Percentiles rank a stretch among this genome's conserved stretches.
Evolutionary conservation across 2,329 filamentous ascomycete species (phyloP).

Genomic region (Pseudopithomyces maydicus): DNA sequence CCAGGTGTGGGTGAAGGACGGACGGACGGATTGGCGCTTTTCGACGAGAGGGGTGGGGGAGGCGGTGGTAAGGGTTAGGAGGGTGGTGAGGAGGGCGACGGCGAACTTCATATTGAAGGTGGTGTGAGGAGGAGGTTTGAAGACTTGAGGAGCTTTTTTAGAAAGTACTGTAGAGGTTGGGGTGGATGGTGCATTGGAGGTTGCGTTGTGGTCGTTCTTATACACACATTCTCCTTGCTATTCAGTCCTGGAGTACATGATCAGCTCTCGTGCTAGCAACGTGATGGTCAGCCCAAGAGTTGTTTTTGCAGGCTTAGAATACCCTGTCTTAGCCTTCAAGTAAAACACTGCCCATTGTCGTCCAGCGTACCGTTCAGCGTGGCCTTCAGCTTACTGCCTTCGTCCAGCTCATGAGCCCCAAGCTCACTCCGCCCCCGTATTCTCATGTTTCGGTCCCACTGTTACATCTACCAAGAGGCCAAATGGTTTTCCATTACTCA

Average conservation of each 20-base stretch:
- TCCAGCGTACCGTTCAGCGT: not conserved
- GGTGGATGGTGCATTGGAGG: not conserved
- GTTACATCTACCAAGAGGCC: not conserved
- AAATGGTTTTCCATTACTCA: not conserved
- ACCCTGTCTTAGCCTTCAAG: not conserved
- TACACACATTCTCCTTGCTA: not conserved
- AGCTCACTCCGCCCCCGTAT: not conserved
- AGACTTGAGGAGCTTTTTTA: not conserved
- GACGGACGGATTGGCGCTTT: slow-evolving; percentile 8
- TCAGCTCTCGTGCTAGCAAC: not conserved
- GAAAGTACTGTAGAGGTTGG: not conserved
- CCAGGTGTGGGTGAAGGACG: slow-evolving; percentile 9
- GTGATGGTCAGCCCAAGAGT: not conserved
- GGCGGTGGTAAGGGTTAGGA: slow-evolving; percentile 4
- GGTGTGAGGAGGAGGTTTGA: not conserved
- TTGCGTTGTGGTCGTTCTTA: not conserved
- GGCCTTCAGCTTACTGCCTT: not conserved
- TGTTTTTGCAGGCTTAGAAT: not conserved
- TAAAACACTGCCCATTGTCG: not conserved
- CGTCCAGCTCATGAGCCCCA: not conserved
- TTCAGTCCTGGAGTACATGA: not conserved
- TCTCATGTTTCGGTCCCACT: not conserved
- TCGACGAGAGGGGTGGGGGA: not conserved
- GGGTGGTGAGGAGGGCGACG: not conserved
- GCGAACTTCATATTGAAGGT: slow-evolving; percentile 3